Evolutionary conservation across 148 eudicot species (phyloP).

Genomic region (Rhododendron simsii): DNA sequence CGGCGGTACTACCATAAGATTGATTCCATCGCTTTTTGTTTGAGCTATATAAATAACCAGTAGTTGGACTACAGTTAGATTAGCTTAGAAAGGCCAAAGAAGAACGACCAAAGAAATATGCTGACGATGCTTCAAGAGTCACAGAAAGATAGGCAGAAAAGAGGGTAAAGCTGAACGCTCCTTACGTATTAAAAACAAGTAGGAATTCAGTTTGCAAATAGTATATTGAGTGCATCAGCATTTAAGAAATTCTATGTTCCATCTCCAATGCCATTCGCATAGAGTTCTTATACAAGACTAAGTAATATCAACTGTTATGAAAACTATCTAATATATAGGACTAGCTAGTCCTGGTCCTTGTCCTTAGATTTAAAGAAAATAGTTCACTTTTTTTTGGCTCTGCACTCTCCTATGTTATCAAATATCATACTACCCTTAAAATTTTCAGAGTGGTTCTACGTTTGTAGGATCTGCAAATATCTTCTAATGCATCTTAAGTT

Average conservation of each 20-base stretch:
- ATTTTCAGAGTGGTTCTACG: background rate
- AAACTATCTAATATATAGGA: background rate
- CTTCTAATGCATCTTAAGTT: constrained; percentile 1
- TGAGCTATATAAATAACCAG: background rate
- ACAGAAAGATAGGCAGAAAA: background rate
- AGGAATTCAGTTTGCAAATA: background rate
- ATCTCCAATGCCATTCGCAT: background rate
- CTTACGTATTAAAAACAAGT: background rate
- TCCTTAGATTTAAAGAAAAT: background rate
- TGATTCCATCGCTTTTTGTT: background rate
- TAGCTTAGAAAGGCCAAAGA: background rate
- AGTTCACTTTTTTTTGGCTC: background rate
- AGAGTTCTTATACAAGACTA: background rate
- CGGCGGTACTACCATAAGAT: background rate
- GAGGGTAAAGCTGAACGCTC: background rate
- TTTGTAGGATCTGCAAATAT: background rate
- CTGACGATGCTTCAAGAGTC: background rate
- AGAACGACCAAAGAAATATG: background rate
- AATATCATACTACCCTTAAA: background rate
- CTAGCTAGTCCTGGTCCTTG: background rate
- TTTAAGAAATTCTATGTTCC: background rate
- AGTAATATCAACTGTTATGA: background rate
- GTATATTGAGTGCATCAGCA: background rate
- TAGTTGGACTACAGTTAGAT: background rate
- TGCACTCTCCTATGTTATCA: background rate